These are phyloP conservation scores for Takakia lepidozioides DNA, from an alignment of 225 moss, liverwort and hornwort species.

Conservation along the genomic window DNA sequence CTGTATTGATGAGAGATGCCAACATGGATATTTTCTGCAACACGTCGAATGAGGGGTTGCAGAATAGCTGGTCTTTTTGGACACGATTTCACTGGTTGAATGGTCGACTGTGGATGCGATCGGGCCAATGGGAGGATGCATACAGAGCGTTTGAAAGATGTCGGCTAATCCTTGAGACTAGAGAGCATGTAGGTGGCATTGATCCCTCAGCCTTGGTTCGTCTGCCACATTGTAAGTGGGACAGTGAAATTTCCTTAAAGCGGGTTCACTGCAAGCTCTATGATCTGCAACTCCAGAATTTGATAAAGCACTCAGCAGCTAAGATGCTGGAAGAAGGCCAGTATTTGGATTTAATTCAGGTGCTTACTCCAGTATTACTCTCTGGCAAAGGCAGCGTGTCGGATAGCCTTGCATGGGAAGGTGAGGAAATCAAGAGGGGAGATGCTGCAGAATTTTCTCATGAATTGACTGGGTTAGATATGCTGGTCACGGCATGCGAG, in stretches of 20 bases:
- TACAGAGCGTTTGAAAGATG: constrained; percentile 73
- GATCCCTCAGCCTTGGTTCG: constrained; percentile 31
- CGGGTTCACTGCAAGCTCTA: constrained; percentile 75
- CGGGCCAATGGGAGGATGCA: constrained; percentile 77
- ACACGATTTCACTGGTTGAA: constrained; percentile 83
- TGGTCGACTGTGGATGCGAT: constrained; percentile 69
- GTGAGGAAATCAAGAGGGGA: constrained; percentile 59
- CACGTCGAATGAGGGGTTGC: constrained; percentile 31
- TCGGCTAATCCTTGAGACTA: constrained; percentile 57
- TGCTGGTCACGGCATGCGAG: constrained; percentile 77
- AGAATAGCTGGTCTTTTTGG: constrained; percentile 80
- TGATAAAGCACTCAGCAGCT: constrained; percentile 68
- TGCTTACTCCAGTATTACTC: constrained; percentile 73
- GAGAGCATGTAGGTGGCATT: constrained; percentile 36
- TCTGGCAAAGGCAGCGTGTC: constrained; percentile 39
- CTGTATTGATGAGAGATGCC: no score
- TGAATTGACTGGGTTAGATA: constrained; percentile 68
- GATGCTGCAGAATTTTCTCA: constrained; percentile 66
- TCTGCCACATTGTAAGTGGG: constrained; percentile 79
- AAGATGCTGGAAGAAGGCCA: constrained; percentile 56
- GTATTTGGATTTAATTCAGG: constrained; percentile 61
- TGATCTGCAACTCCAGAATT: constrained; percentile 75
- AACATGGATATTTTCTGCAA: constrained; percentile 8
- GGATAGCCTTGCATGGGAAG: constrained; percentile 29
- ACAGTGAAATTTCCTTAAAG: constrained; percentile 57